These are phyloP conservation scores for Pyrenophora teres DNA, from an alignment of 2,329 filamentous ascomycete genomes.

Conservation along the genomic window DNA sequence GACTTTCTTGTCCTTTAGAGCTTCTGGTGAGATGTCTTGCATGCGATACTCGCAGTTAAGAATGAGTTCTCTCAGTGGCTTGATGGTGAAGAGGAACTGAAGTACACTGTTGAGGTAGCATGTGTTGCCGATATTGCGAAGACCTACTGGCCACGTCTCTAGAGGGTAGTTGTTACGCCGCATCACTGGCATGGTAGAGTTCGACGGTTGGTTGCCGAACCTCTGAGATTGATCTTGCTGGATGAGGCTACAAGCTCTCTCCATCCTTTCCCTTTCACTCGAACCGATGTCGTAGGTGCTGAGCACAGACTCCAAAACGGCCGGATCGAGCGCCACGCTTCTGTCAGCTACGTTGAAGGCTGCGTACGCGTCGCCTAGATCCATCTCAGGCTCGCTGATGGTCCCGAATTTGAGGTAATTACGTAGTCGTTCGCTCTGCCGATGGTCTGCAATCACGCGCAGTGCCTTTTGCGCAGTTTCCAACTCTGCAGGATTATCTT, in stretches of 20 bases:
- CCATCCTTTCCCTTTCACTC: constrained; percentile 51
- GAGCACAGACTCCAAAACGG: constrained; percentile 36
- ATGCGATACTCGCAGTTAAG: constrained; percentile 74
- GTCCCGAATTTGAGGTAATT: constrained; percentile 60
- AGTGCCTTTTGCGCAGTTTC: constrained; percentile 61
- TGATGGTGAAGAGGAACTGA: constrained; percentile 92
- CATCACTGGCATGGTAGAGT: constrained; percentile 18
- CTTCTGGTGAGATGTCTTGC: constrained; percentile 68
- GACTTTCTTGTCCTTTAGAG: constrained; percentile 69
- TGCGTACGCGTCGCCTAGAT: constrained; percentile 48
- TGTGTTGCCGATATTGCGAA: constrained; percentile 94
- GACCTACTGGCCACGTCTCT: constrained; percentile 74
- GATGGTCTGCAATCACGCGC: constrained; percentile 61
- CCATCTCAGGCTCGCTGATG: constrained; percentile 58
- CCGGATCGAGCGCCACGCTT: constrained; percentile 56
- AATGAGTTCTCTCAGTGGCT: constrained; percentile 78
- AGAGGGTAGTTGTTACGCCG: constrained; percentile 37
- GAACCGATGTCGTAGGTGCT: constrained; percentile 51
- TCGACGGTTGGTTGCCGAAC: constrained; percentile 20
- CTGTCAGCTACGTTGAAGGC: constrained; percentile 56
- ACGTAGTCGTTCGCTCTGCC: constrained; percentile 60
- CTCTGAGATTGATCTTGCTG: constrained; percentile 36
- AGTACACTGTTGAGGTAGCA: constrained; percentile 97
- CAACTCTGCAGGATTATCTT: constrained; percentile 56
- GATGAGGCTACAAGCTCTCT: constrained; percentile 56